phyloP scores from a whole-genome alignment of 1,139 yeast genomes.

The Zhuliangozyma blackwelliae region DNA sequence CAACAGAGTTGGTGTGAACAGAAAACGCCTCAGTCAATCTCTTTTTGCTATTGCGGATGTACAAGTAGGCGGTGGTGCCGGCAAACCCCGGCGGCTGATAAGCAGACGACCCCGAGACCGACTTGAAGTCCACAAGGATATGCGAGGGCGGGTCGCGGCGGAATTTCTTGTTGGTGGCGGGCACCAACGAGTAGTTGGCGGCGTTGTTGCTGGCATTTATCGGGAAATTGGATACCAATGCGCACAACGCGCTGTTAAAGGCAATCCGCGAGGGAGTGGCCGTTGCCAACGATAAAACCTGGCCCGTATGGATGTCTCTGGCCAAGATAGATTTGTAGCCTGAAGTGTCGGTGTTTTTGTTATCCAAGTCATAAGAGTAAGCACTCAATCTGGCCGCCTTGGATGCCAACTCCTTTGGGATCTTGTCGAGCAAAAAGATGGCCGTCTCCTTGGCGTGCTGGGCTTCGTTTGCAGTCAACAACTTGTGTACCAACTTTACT shows the following conservation, averaged over 20 bases:
- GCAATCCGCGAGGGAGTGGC: constrained; percentile 59
- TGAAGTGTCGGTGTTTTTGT: constrained; percentile 54
- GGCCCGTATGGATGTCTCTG: constrained; percentile 61
- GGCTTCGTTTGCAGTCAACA: constrained; percentile 59
- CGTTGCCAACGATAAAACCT: constrained; percentile 44
- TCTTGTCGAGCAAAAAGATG: constrained; percentile 56
- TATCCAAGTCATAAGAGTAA: constrained; percentile 37
- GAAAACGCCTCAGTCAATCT: constrained; percentile 80
- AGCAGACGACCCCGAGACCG: constrained; percentile 60
- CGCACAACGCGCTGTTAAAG: constrained; percentile 63
- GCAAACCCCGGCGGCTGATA: constrained; percentile 65
- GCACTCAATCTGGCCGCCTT: constrained; percentile 38
- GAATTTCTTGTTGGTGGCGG: constrained; percentile 45
- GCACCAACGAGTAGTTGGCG: constrained; percentile 34
- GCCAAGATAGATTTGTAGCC: constrained; percentile 73
- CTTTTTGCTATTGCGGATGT: constrained; percentile 60
- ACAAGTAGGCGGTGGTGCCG: constrained; percentile 70
- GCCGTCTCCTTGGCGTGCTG: constrained; percentile 54
- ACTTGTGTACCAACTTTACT: constrained; percentile 50
- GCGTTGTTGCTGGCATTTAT: constrained; percentile 37
- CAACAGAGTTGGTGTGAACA: constrained; percentile 57
- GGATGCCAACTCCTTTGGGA: constrained; percentile 64
- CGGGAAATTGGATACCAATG: constrained; percentile 73
- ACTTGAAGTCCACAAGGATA: constrained; percentile 73
- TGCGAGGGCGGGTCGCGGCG: constrained; percentile 63